phyloP scores from a whole-genome alignment of 345 rosid species.

The Acer negundo region DNA sequence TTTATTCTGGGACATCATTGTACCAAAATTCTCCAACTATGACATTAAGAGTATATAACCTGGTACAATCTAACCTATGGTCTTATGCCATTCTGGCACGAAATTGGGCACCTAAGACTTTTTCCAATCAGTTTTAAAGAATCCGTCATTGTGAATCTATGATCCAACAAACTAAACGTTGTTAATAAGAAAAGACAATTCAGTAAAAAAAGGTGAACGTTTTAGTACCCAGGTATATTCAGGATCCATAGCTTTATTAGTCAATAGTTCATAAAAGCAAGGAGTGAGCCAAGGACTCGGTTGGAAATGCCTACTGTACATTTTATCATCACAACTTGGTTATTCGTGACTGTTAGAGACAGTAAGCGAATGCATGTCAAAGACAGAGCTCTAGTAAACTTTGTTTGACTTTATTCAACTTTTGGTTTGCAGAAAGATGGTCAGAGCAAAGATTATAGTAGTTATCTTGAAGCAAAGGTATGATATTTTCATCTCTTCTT shows the following conservation, averaged over 20 bases:
- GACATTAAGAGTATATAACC: not conserved
- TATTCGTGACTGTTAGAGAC: not conserved
- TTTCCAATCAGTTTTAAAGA: not conserved
- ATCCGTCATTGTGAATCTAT: not conserved
- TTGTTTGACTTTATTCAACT: constrained; percentile 22
- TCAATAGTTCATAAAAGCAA: not conserved
- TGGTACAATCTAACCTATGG: not conserved
- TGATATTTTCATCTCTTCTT: constrained; percentile 9
- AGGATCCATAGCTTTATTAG: not conserved
- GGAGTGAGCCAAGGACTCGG: not conserved
- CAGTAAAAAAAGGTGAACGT: no score
- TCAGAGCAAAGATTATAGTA: constrained; percentile 71
- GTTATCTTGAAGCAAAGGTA: constrained; percentile 93
- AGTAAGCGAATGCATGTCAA: not conserved
- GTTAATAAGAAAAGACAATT: not conserved
- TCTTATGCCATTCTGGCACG: not conserved
- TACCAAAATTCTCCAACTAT: not conserved
- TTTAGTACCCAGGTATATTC: not conserved
- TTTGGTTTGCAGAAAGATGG: constrained; percentile 82
- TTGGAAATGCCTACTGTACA: not conserved
- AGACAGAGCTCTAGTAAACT: not conserved
- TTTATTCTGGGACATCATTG: not conserved
- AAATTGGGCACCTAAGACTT: not conserved
- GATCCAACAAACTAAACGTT: not conserved
- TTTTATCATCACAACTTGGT: not conserved